These are phyloP conservation scores for Cyphellophora attinorum DNA, from an alignment of 2,329 filamentous ascomycete genomes.

Conservation along the genomic window DNA sequence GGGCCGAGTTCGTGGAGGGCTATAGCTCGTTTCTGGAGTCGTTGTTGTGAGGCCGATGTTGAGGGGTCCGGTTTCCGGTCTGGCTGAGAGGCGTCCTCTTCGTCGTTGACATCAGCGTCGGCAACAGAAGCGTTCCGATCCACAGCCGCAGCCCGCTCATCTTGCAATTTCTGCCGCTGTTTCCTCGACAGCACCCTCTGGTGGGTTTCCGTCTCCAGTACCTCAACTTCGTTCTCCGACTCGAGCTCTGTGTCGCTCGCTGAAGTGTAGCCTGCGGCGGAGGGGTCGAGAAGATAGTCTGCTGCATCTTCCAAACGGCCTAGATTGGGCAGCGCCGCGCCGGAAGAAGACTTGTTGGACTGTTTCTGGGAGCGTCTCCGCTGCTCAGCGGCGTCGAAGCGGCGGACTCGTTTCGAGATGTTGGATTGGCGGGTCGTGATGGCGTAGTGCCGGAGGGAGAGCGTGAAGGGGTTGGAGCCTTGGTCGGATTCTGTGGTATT, in stretches of 20 bases:
- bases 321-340: constrained; percentile 68
- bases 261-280: constrained; percentile 76
- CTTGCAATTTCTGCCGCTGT: constrained; percentile 38
- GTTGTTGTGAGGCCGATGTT: no score
- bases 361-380: constrained; percentile 55
- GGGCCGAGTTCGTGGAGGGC: constrained; percentile 90
- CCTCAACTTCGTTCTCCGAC: constrained; percentile 90
- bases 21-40: constrained; percentile 76
- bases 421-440: constrained; percentile 85
- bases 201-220: constrained; percentile 46
- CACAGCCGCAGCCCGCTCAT: constrained; percentile 25
- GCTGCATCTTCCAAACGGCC: constrained; percentile 86
- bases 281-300: constrained; percentile 79
- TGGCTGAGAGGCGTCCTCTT: constrained; percentile 26
- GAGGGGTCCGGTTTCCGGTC: constrained; percentile 25
- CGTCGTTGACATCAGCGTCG: constrained; percentile 33
- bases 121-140: constrained; percentile 22
- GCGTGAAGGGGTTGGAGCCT: constrained; percentile 59
- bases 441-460: constrained; percentile 88
- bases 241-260: constrained; percentile 89
- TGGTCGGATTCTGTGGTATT: constrained; percentile 22
- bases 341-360: constrained; percentile 24
- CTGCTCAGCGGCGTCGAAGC: constrained; percentile 78
- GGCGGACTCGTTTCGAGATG: constrained; percentile 71
- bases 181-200: constrained; percentile 45